Percentiles rank a stretch among this genome's conserved stretches.
Evolutionary conservation across 1,139 yeast species (phyloP).

Genomic region (Geotrichum bryndzae): DNA sequence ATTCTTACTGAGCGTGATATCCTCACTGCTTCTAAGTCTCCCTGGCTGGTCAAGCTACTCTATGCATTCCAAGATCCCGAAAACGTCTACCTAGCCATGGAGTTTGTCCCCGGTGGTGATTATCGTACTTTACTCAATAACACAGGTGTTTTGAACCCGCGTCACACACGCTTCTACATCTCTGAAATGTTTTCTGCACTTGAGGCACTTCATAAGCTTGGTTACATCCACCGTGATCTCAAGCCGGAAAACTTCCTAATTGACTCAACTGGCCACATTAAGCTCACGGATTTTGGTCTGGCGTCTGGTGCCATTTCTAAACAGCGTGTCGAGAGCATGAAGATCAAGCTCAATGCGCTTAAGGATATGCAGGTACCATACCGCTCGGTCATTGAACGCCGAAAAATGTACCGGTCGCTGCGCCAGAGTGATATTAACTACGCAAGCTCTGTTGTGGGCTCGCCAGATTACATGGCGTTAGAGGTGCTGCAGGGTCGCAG

Average conservation of each 20-base stretch:
- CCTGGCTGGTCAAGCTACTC: slow-evolving; percentile 88
- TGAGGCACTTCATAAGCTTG: slow-evolving; percentile 87
- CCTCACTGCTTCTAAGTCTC: slow-evolving; percentile 86
- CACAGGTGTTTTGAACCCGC: slow-evolving; percentile 87
- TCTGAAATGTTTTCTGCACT: slow-evolving; percentile 96
- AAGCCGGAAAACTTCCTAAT: slow-evolving; percentile 96
- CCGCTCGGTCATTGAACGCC: slow-evolving; percentile 81
- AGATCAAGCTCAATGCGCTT: slow-evolving; percentile 73
- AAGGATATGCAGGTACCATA: slow-evolving; percentile 57
- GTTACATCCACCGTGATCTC: slow-evolving; percentile 93
- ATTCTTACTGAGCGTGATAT: slow-evolving; percentile 95
- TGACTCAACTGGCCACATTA: slow-evolving; percentile 91
- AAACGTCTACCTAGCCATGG: slow-evolving; percentile 94
- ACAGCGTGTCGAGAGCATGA: slow-evolving; percentile 91
- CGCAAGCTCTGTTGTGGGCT: slow-evolving; percentile 94
- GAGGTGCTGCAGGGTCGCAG: slow-evolving; percentile 93
- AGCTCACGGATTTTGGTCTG: slow-evolving; percentile 93
- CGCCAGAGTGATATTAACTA: slow-evolving; percentile 62
- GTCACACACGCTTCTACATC: slow-evolving; percentile 91
- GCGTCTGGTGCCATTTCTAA: slow-evolving; percentile 95
- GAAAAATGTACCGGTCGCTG: slow-evolving; percentile 69
- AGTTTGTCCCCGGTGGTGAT: slow-evolving; percentile 98
- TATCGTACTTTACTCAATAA: slow-evolving; percentile 90
- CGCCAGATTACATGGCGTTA: slow-evolving; percentile 98
- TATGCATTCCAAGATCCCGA: slow-evolving; percentile 94